Evolutionary conservation across 257 asterid species (phyloP).

Genomic region (Henckelia pumila): DNA sequence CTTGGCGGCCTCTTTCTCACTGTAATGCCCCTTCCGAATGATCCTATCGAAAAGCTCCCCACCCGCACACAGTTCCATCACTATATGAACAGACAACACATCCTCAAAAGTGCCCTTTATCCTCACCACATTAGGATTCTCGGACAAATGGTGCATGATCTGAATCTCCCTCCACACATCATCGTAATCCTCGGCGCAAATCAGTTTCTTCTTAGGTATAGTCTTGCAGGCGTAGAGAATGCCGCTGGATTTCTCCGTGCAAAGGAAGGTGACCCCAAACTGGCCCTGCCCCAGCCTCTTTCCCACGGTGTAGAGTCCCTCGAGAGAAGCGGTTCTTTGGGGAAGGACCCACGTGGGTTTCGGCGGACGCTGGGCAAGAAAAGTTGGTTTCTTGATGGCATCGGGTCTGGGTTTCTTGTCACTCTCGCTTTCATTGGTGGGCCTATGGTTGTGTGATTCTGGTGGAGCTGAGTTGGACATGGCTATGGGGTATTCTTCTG

Average conservation of each 20-base stretch:
- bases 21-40: conserved; percentile 39
- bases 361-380: neutral
- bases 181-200: conserved; percentile 35
- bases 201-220: conserved; percentile 36
- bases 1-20: conserved; percentile 44
- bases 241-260: conserved; percentile 33
- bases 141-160: conserved; percentile 37
- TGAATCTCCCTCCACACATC: conserved; percentile 44
- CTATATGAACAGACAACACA: conserved; percentile 29
- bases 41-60: conserved; percentile 37
- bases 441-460: conserved; percentile 30
- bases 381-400: neutral
- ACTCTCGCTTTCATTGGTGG: conserved; percentile 17
- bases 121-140: conserved; percentile 40
- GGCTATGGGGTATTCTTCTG: conserved; percentile 16
- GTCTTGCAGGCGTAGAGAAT: conserved; percentile 35
- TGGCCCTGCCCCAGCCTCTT: conserved; percentile 39
- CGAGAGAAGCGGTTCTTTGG: conserved; percentile 24
- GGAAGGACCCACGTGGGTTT: conserved; percentile 37
- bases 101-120: conserved; percentile 42
- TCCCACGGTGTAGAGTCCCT: conserved; percentile 28
- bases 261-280: conserved; percentile 31
- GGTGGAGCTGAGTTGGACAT: conserved; percentile 39
- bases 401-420: neutral
- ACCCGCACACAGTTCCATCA: conserved; percentile 29